A percentile compares a stretch with the other conserved stretches of the same genome.
Conservation (phyloP, 2,329 filamentous ascomycete genomes). For the Pseudogymnoascus sp. region DNA sequence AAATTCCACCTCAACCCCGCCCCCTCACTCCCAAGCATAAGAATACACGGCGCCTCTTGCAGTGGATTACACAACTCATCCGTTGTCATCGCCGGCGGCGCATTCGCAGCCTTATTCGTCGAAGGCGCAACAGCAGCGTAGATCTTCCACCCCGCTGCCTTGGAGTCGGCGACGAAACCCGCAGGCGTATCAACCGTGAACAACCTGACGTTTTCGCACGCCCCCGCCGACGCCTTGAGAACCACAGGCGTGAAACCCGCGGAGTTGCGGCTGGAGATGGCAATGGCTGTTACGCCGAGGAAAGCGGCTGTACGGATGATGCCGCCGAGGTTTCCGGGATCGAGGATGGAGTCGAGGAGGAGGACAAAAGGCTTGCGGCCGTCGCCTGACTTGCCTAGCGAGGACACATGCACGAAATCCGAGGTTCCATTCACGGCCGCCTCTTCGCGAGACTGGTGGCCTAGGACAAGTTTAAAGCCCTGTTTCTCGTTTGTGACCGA, state of each 20-base stretch:
- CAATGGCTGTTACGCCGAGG: slow-evolving; percentile 79
- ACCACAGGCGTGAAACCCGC: slow-evolving; percentile 69
- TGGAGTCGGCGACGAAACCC: slow-evolving; percentile 62
- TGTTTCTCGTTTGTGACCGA: slow-evolving; percentile 25
- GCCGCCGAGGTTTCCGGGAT: slow-evolving; percentile 84
- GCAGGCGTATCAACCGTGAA: slow-evolving; percentile 61
- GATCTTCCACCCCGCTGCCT: slow-evolving; percentile 68
- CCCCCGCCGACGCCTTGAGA: slow-evolving; percentile 82
- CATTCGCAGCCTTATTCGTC: slow-evolving; percentile 33
- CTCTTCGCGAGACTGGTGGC: slow-evolving; percentile 68
- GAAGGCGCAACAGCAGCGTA: slow-evolving; percentile 63
- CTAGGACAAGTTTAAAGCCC: slow-evolving; percentile 53
- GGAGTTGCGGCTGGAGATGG: slow-evolving; percentile 65
- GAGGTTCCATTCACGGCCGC: slow-evolving; percentile 61
- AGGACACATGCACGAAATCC: slow-evolving; percentile 36
- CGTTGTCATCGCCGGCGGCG: slow-evolving; percentile 33
- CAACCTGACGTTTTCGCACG: slow-evolving; percentile 70
- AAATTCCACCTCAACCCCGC: slow-evolving; percentile 61
- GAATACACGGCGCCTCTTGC: slow-evolving; percentile 56
- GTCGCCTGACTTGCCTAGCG: slow-evolving; percentile 15
- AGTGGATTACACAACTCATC: slow-evolving; percentile 50
- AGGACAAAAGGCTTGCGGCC: slow-evolving; percentile 62
- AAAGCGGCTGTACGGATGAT: slow-evolving; percentile 86
- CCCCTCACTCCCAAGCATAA: slow-evolving; percentile 79
- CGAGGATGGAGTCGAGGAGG: slow-evolving; percentile 67